Base-by-base conservation (phyloP, 169 alveolate genomes). In the Miamiensis avidus region DNA sequence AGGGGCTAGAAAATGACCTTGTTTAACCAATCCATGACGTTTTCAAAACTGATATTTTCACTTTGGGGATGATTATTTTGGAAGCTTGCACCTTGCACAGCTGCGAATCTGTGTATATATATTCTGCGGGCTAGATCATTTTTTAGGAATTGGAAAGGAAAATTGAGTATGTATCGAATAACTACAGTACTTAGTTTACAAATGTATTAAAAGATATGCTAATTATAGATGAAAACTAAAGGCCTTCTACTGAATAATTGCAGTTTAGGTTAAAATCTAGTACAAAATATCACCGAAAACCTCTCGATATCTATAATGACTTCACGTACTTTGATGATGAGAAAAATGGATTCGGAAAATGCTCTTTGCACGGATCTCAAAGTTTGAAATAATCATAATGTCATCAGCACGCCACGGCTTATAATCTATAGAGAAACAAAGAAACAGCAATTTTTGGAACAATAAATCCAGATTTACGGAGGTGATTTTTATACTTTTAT, bases 1-100 rank as follows among this genome's bases (percentile, higher is more conserved):
- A 79, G 74, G 84, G 84, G 25, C 64, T 79, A 31, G 75, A 79
- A 79, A 79, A 74, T n/a, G 65, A 79, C 64, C 30, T 79, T 26
- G 75, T 49, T 49, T 49, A 65, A 27, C 84, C 84, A 29, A 28
- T 79, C 20, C 84, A 79, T 65, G 76, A 79, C 30, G 4, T 34
- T 34, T 34, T 29, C 25, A 79, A 79, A 65, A 29, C 77, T 28
- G 84, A 79, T 65, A 74, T 79, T 0, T 79, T 79, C 64, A 34
- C 75, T 49, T 20, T 65, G 27, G 84, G 84, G 65, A 79, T 79
- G 84, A 72, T 79, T 49, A 0, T 49, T 1, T 27, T 79, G 0
- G 75, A 79, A 79, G 75, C 76, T 0, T 69, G 76, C 29, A 49
- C 75, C 25, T 49, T 79, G 30, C 20, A 34, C 27, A 64, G 49